Evolutionary conservation across 2,329 filamentous ascomycete species (phyloP), one percentile per base, ranked within the genome.

Genomic region (Calonectria ilicicola): DNA sequence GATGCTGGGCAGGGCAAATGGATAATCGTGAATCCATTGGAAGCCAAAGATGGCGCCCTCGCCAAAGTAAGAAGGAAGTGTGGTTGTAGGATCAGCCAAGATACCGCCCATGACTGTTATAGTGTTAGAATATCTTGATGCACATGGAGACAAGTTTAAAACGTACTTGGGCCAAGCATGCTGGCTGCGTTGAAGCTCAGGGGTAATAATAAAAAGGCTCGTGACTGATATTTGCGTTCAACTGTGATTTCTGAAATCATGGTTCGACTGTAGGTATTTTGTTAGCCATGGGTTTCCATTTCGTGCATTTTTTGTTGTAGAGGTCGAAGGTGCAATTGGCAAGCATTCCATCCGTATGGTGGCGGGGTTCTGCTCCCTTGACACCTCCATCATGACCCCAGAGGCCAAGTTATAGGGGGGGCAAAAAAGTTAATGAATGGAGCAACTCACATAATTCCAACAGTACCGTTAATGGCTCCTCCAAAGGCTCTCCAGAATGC

Each of bases 1-100:
- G 0, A 95, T 82, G 77, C 93, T 94, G 0, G 93, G 93, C 46
- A 95, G 83, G 1, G 92, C 92, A 82, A 93, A 95, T 0, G 93
- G 93, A 82, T 91, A 94, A 63, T 84, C 83, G 23, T 84, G 85
- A 86, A 93, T 90, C 91, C 93, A 94, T 73, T 87, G 83, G 1
- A 92, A 91, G 0, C 91, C 91, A 58, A 93, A 81, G 0, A 86
- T 73, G 0, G 90, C 91, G 0, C 86, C 88, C 4, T 89, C 87
- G 0, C 91, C 92, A 78, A 95, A 94, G 0, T 93, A 66, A 0
- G 83, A 82, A 0, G 93, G 93, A 79, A 94, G 90, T 12, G 85
- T 92, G 8, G 84, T 85, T 7, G 89, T 86, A 0, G 93, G 93
- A 77, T 95, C 91, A 19, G 93, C 92, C 32, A 95, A 84, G 63